Evolutionary conservation across 169 alveolate species (phyloP).

Genomic region (Cyclospora cayetanensis): DNA sequence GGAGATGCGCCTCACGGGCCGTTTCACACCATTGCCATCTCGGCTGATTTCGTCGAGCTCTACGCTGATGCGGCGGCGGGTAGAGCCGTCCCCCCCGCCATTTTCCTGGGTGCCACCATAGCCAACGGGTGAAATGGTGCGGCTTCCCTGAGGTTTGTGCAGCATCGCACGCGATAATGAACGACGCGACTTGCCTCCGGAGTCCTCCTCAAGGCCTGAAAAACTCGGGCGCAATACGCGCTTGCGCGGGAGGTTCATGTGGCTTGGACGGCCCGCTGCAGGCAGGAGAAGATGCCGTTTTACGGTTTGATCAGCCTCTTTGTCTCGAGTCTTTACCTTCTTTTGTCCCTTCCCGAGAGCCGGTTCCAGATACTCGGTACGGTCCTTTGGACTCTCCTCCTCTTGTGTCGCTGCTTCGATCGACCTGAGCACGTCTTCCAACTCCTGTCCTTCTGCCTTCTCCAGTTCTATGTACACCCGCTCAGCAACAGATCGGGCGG

Average conservation of each 20-base stretch:
- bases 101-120: background rate
- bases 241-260: background rate
- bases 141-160: background rate
- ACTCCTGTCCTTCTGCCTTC: conserved; percentile 12
- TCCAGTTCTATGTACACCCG: conserved; percentile 61
- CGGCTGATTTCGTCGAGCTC: background rate
- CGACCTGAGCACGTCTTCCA: background rate
- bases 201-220: background rate
- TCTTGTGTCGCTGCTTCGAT: conserved; percentile 26
- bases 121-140: conserved; percentile 56
- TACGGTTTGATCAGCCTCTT: background rate
- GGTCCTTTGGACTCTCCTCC: conserved; percentile 14
- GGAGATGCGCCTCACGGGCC: conserved; percentile 31
- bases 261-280: background rate
- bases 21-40: background rate
- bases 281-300: background rate
- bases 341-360: conserved; percentile 2
- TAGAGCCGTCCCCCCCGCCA: background rate
- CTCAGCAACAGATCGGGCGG: conserved; percentile 66
- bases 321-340: conserved; percentile 39
- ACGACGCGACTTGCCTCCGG: conserved; percentile 8
- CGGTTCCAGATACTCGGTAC: conserved; percentile 14
- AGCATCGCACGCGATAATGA: background rate
- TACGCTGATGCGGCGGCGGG: conserved; percentile 43
- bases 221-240: conserved; percentile 58